These are phyloP conservation scores for Phoma herbarum DNA, from an alignment of 2,329 filamentous ascomycete genomes.

Conservation along the genomic window DNA sequence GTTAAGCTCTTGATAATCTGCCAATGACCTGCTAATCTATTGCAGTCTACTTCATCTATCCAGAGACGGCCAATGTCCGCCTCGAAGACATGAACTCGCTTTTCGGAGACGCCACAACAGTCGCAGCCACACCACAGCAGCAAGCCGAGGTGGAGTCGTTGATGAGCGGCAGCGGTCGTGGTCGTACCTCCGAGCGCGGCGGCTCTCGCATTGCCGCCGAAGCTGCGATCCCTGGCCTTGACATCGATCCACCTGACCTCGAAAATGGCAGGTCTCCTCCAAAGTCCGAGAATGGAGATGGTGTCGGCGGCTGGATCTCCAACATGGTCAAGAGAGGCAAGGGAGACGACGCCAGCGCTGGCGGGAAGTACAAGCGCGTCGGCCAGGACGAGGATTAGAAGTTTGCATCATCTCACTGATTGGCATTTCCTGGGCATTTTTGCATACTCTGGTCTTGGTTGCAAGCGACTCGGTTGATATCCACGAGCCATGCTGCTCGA, in stretches of 20 bases:
- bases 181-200: slow-evolving; percentile 18
- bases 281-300: slow-evolving; percentile 56
- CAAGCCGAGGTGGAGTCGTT: slow-evolving; percentile 84
- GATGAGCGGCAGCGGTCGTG: slow-evolving; percentile 70
- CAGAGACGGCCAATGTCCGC: slow-evolving; percentile 93
- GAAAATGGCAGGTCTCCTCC: slow-evolving; percentile 58
- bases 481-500: slow-evolving; percentile 29
- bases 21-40: slow-evolving; percentile 31
- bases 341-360: slow-evolving; percentile 53
- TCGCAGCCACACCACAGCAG: slow-evolving; percentile 79
- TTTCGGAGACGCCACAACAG: slow-evolving; percentile 91
- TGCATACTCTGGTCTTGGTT: slow-evolving; percentile 29
- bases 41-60: slow-evolving; percentile 94
- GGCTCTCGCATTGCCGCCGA: slow-evolving; percentile 60
- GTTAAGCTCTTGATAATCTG: slow-evolving; percentile 48
- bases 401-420: slow-evolving; percentile 14
- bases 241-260: slow-evolving; percentile 79
- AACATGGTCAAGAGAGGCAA: slow-evolving; percentile 68
- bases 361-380: slow-evolving; percentile 58
- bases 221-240: slow-evolving; percentile 78
- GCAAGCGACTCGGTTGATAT: slow-evolving; percentile 39
- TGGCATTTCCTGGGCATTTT: slow-evolving; percentile 33
- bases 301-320: slow-evolving; percentile 74
- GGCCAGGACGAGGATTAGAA: slow-evolving; percentile 52
- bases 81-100: slow-evolving; percentile 96